Conservation (phyloP, 2,329 filamentous ascomycete genomes). For the Penicillium sp. region DNA sequence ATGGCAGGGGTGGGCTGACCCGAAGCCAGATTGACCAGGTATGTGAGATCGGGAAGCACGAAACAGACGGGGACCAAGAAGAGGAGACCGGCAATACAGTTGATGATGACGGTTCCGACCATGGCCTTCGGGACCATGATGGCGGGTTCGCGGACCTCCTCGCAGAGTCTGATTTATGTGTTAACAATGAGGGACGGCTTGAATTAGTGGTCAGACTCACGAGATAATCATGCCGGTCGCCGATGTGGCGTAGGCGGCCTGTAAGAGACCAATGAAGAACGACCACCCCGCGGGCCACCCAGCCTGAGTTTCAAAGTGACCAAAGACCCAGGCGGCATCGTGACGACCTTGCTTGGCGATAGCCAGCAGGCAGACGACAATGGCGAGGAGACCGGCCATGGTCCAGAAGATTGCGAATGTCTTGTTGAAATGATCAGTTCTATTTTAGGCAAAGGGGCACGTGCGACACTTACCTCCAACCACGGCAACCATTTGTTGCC, state of each 20-base stretch:
- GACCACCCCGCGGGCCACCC: constrained; percentile 69
- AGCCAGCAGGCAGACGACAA: constrained; percentile 65
- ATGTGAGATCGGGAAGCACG: constrained; percentile 64
- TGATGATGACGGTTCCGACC: constrained; percentile 63
- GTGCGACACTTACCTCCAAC: constrained; percentile 60
- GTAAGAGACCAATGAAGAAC: constrained; percentile 67
- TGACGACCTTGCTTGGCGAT: constrained; percentile 68
- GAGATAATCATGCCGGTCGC: constrained; percentile 74
- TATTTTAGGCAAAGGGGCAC: constrained; percentile 47
- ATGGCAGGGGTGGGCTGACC: constrained; percentile 71
- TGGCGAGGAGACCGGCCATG: constrained; percentile 56
- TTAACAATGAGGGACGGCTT: constrained; percentile 7
- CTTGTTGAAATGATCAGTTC: constrained; percentile 51
- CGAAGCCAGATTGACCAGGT: constrained; percentile 62
- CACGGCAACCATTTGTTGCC: constrained; percentile 54
- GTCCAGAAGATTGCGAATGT: constrained; percentile 75
- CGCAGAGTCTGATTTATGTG: constrained; percentile 53
- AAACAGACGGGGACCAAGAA: constrained; percentile 73
- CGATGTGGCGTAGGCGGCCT: constrained; percentile 66
- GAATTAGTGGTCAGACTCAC: constrained; percentile 45
- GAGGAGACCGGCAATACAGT: constrained; percentile 60
- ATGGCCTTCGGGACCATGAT: constrained; percentile 68
- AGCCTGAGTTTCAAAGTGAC: constrained; percentile 58
- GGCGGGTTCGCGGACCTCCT: constrained; percentile 63
- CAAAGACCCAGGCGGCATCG: constrained; percentile 55